Evolutionary conservation across 345 rosid species (phyloP), one percentile per base, ranked within the genome.

Genomic region (Turnera subulata): DNA sequence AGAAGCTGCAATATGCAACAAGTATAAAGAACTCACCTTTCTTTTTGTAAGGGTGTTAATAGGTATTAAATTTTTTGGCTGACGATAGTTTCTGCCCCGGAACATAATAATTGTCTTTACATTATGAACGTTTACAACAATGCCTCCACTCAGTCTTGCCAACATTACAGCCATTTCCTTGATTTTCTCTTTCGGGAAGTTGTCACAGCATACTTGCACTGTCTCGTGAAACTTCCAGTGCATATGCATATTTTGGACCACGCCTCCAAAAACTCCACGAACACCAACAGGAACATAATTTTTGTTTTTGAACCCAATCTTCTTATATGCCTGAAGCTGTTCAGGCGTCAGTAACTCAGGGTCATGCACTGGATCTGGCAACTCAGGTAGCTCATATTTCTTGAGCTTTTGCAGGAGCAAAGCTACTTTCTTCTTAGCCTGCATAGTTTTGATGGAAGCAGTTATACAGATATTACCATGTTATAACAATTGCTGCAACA

Each of bases 191-290:
- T 83, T 84, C 16, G 97, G 91, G 59, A 89, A 86, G 74, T 89
- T 86, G 73, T 89, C 98, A 56, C 98, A 92, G 47, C 93, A 86
- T 58, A 89, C 97, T 77, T 92, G 98, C 38, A 92, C 95, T 0
- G 98, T 92, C 82, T 92, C 97, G 55, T 92, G 98, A 79, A 92
- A 92, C 79, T 92, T 92, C 98, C 97, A 92, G 48, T 92, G 98
- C 61, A 92, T 78, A 79, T 92, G 98, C 97, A 92, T 86, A 71
- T 92, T 92, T 58, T 89, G 98, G 6, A 92, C 97, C 24, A 89
- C 98, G 58, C 98, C 98, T 59, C 97, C 96, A 74, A 92, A 92
- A 58, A 92, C 98, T 52, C 98, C 98, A 63, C 98, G 88, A 38
- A 89, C 91, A 79, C 98, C 98, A 43, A 92, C 98, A 29, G 97